phyloP scores from a whole-genome alignment of 83 land plant genomes.

The Diphasiastrum complanatum region DNA sequence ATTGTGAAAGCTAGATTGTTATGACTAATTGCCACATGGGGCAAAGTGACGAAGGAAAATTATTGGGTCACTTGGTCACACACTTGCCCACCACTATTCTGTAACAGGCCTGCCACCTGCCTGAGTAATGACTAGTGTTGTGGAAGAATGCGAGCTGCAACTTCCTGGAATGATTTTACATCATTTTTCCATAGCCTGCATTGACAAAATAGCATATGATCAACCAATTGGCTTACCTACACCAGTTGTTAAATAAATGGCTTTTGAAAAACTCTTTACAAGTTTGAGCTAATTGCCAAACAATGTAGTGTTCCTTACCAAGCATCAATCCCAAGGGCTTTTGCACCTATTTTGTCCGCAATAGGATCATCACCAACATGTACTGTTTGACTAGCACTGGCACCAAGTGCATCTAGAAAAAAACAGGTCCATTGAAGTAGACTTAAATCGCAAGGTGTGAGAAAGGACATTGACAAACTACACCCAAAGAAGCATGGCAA shows the following conservation, averaged over 20 bases:
- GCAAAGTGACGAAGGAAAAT: too few species aligned
- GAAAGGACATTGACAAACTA: neutral
- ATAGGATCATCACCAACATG: constrained; percentile 81
- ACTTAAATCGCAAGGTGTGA: neutral
- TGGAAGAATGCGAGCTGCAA: constrained; percentile 19
- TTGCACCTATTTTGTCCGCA: constrained; percentile 76
- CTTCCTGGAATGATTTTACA: constrained; percentile 32
- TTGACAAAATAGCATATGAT: neutral
- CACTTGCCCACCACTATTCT: too few species aligned
- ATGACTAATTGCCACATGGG: too few species aligned
- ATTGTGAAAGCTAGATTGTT: too few species aligned
- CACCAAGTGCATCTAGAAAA: constrained; percentile 47
- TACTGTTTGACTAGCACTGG: constrained; percentile 50
- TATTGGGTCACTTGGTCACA: too few species aligned
- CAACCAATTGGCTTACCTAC: neutral
- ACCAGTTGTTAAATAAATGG: neutral
- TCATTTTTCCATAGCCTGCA: constrained; percentile 41
- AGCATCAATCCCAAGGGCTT: constrained; percentile 71
- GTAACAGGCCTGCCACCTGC: too few species aligned
- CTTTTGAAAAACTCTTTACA: neutral
- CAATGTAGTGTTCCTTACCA: constrained; percentile 39
- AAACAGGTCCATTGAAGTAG: neutral
- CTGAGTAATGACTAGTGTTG: too few species aligned
- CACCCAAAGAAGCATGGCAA: neutral
- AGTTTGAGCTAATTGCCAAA: neutral